Conservation (phyloP, 345 rosid species). For the Limnanthes douglasii region DNA sequence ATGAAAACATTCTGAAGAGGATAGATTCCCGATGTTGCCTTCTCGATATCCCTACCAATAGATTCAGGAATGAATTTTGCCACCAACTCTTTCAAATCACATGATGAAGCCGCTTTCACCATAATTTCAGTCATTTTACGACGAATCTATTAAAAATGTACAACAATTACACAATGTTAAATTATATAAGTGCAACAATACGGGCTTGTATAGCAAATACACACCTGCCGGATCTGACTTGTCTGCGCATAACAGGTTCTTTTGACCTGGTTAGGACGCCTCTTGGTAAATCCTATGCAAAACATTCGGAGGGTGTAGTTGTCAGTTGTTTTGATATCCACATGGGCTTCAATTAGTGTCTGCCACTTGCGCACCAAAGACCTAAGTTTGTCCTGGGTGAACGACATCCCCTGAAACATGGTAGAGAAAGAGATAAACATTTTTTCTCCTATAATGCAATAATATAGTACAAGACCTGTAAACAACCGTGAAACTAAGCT, state of each 20-base stretch:
- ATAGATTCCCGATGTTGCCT: conserved; percentile 59
- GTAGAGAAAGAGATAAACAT: background rate
- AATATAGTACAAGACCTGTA: too few species aligned
- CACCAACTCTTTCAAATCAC: conserved; percentile 76
- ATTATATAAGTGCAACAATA: background rate
- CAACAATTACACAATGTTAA: background rate
- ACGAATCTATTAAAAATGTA: conserved; percentile 35
- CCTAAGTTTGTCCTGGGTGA: conserved; percentile 88
- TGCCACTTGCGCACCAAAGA: conserved; percentile 93
- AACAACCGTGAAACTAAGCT: background rate
- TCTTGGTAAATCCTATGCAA: conserved; percentile 86
- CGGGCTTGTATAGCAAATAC: background rate
- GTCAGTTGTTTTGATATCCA: conserved; percentile 90
- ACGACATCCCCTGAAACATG: conserved; percentile 62
- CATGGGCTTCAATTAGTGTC: conserved; percentile 80
- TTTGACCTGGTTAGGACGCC: conserved; percentile 85
- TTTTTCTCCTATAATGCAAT: background rate
- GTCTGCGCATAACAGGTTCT: conserved; percentile 91
- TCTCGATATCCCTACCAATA: conserved; percentile 81
- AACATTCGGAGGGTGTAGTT: conserved; percentile 71
- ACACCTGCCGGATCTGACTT: conserved; percentile 71
- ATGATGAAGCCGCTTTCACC: conserved; percentile 60
- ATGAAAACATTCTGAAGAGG: conserved; percentile 84
- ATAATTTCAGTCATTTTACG: conserved; percentile 86
- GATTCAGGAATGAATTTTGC: conserved; percentile 63